These are phyloP conservation scores for Pseudocercospora pini-densiflorae DNA, from an alignment of 2,329 filamentous ascomycete genomes.

Conservation along the genomic window DNA sequence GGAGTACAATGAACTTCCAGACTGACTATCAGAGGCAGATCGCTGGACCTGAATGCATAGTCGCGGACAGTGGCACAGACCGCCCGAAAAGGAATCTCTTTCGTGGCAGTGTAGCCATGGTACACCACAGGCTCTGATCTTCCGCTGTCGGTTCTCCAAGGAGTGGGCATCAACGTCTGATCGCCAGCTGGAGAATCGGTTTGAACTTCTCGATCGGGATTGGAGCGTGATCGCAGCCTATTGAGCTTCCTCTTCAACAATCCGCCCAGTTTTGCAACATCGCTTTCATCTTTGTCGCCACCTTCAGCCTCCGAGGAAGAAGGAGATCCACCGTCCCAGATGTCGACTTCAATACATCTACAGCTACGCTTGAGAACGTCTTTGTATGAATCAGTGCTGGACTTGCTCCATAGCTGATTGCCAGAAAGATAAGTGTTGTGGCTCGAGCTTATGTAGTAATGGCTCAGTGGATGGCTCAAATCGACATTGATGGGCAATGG, in stretches of 20 bases:
- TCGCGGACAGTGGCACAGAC: conserved; percentile 79
- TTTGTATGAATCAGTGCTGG: conserved; percentile 78
- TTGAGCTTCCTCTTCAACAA: conserved; percentile 37
- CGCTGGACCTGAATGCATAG: conserved; percentile 71
- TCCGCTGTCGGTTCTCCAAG: conserved; percentile 36
- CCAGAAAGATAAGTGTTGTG: conserved; percentile 93
- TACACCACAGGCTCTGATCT: conserved; percentile 38
- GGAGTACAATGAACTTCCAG: conserved; percentile 85
- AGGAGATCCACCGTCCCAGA: conserved; percentile 76
- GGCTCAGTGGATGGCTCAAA: conserved; percentile 65
- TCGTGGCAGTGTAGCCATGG: conserved; percentile 74
- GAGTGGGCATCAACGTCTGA: conserved; percentile 31
- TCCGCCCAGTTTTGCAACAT: conserved; percentile 41
- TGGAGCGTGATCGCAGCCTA: conserved; percentile 29
- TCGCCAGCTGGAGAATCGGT: conserved; percentile 21
- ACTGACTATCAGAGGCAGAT: conserved; percentile 86
- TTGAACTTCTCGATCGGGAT: conserved; percentile 15
- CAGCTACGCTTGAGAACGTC: conserved; percentile 73
- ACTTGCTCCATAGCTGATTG: conserved; percentile 79
- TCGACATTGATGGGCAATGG: conserved; percentile 33
- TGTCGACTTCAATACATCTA: conserved; percentile 91
- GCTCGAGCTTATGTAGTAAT: conserved; percentile 93
- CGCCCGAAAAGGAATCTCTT: conserved; percentile 82
- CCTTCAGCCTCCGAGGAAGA: conserved; percentile 44
- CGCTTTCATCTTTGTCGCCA: conserved; percentile 33